These are phyloP conservation scores for Dothistroma septosporum DNA, from an alignment of 2,329 filamentous ascomycete genomes.

Conservation along the genomic window DNA sequence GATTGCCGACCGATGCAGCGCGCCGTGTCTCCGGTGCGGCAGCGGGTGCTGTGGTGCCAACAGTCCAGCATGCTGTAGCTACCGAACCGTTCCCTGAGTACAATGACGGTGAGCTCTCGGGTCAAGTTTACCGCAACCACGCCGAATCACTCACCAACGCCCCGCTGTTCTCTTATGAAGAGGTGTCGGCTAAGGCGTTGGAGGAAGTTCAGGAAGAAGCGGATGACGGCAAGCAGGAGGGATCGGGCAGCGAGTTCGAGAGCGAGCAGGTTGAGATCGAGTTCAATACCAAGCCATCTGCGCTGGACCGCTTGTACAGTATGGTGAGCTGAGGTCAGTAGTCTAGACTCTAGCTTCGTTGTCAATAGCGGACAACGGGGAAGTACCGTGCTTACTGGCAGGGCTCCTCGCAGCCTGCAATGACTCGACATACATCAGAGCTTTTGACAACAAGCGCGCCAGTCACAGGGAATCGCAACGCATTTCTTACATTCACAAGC, in stretches of 20 bases:
- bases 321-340: too few species aligned
- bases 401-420: too few species aligned
- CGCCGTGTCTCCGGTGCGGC: background rate
- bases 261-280: constrained; percentile 8
- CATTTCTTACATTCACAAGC: too few species aligned
- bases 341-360: too few species aligned
- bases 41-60: background rate
- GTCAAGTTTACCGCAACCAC: too few species aligned
- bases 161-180: background rate
- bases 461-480: too few species aligned
- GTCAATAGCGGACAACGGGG: too few species aligned
- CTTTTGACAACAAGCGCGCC: too few species aligned
- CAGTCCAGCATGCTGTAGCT: background rate
- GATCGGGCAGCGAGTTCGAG: background rate
- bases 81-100: background rate
- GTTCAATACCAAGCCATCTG: constrained; percentile 3
- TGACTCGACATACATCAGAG: too few species aligned
- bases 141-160: background rate
- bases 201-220: background rate
- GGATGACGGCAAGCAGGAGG: background rate
- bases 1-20: background rate
- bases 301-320: background rate
- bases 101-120: background rate
- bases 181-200: background rate
- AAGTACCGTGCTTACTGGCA: too few species aligned